Evolutionary conservation across 805 yeast genomes (phyloP), one percentile per base, ranked within the genome.

Genomic region (Candida anglica): DNA sequence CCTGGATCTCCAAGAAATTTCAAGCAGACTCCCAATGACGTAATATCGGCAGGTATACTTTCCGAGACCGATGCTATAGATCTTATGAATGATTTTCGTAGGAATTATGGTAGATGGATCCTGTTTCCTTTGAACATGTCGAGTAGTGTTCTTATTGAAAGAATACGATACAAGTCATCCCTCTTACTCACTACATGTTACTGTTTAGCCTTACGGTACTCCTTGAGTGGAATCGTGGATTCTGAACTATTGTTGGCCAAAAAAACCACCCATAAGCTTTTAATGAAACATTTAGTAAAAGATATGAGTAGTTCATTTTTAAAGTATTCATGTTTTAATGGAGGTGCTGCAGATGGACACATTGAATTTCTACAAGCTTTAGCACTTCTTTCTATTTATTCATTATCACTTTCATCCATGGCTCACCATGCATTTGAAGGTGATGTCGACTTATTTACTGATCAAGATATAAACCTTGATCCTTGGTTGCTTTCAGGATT

Each of bases 91-190:
- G 73, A 71, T 30, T 85, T 84, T 50, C 61, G 82, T 27, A 74
- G 77, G 31, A 70, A 81, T 46, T 84, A 79, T 48, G 86, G 88
- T 4, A 67, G 86, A 19, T 85, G 94, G 94, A 77, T 82, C 3
- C 76, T 84, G 34, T 76, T 84, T 32, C 87, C 89, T 0, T 70
- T 71, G 19, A 61, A 60, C 10, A 48, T 72, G 22, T 50, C 77
- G 4, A 68, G 80, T 0, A 69, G 60, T 14, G 62, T 59, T 22
- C 58, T 84, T 15, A 60, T 81, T 7, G 69, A 63, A 4, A 53
- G 71, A 21, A 64, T 83, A 27, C 52, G 77, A 25, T 39, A 48
- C 16, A 64, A 69, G 24, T 77, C 85, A 15, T 77, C 89, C 1
- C 58, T 85, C 24, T 60, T 85, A n/a, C 56, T 84, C 11, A 79